These are phyloP conservation scores for Fomitopsis pinicola DNA, from an alignment of 1,284 basidiomycete genomes.

Conservation along the genomic window DNA sequence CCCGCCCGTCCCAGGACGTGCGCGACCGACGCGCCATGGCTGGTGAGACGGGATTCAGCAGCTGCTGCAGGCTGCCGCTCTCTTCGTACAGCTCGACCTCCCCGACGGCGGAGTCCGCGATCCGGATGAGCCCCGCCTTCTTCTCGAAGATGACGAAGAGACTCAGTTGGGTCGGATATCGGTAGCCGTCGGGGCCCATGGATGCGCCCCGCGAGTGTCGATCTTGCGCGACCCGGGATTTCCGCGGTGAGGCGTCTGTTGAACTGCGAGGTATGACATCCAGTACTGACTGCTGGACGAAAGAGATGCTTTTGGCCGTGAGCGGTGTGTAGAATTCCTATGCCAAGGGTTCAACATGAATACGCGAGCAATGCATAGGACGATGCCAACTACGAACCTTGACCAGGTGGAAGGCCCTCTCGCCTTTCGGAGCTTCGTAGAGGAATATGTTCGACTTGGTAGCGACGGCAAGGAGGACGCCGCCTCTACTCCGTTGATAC, in stretches of 20 bases:
- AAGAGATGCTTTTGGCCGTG: slow-evolving; percentile 55
- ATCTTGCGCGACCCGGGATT: slow-evolving; percentile 17
- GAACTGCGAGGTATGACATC: slow-evolving; percentile 43
- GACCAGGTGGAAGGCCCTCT: slow-evolving; percentile 75
- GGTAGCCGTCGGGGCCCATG: slow-evolving; percentile 24
- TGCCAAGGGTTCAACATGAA: neutral
- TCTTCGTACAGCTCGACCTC: slow-evolving; percentile 69
- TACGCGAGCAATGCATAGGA: neutral
- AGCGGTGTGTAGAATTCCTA: slow-evolving; percentile 80
- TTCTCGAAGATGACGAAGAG: slow-evolving; percentile 81
- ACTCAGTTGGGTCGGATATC: slow-evolving; percentile 64
- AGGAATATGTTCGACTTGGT: slow-evolving; percentile 68
- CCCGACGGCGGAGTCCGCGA: slow-evolving; percentile 72
- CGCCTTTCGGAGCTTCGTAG: slow-evolving; percentile 75
- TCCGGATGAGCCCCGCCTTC: slow-evolving; percentile 72
- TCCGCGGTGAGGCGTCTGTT: slow-evolving; percentile 33
- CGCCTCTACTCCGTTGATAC: slow-evolving; percentile 43
- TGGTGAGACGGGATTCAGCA: slow-evolving; percentile 18
- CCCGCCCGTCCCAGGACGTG: slow-evolving; percentile 48
- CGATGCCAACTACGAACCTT: slow-evolving; percentile 44
- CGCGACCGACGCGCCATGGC: slow-evolving; percentile 38
- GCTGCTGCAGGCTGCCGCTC: slow-evolving; percentile 18
- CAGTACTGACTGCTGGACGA: slow-evolving; percentile 63
- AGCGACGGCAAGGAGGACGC: slow-evolving; percentile 67
- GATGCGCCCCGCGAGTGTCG: slow-evolving; percentile 25